Percentiles rank a stretch among this genome's conserved stretches.
phyloP scores from a whole-genome alignment of 495 filamentous ascomycete genomes.

The Xylaria venustula region DNA sequence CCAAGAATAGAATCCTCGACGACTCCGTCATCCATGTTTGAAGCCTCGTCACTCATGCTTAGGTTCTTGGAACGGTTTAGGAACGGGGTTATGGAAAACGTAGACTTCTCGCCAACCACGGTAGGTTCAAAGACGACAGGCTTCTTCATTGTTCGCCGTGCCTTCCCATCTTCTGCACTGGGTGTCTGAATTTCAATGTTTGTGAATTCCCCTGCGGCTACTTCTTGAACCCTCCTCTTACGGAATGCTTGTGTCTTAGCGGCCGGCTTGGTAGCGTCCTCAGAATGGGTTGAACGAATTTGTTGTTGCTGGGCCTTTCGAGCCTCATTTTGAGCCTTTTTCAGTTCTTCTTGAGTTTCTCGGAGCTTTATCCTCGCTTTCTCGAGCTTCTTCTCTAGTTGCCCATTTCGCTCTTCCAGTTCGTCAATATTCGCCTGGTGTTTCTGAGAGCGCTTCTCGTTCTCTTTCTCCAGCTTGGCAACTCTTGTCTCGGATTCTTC shows the following conservation, averaged over 20 bases:
- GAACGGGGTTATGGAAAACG: conserved; percentile 90
- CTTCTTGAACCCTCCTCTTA: conserved; percentile 35
- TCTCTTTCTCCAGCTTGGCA: conserved; percentile 41
- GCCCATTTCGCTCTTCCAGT: conserved; percentile 54
- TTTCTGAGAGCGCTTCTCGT: conserved; percentile 34
- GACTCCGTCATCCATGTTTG: conserved; percentile 21
- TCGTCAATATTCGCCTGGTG: conserved; percentile 40
- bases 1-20: conserved; percentile 26
- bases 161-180: conserved; percentile 28
- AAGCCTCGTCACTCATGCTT: conserved; percentile 24
- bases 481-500: conserved; percentile 40
- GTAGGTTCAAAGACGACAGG: conserved; percentile 52
- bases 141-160: conserved; percentile 46
- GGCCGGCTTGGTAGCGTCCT: conserved; percentile 36
- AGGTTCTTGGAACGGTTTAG: conserved; percentile 71
- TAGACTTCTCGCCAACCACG: conserved; percentile 76
- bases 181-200: conserved; percentile 37
- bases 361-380: conserved; percentile 65
- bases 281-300: conserved; percentile 19
- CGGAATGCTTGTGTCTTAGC: conserved; percentile 25
- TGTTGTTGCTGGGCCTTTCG: conserved; percentile 34
- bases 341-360: conserved; percentile 67
- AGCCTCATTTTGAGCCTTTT: conserved; percentile 50
- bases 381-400: conserved; percentile 66
- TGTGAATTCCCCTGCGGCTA: conserved; percentile 33